Percentiles rank a stretch among this genome's conserved stretches.
phyloP scores from a whole-genome alignment of 768 basidiomycete genomes.

The Suillus americanus region DNA sequence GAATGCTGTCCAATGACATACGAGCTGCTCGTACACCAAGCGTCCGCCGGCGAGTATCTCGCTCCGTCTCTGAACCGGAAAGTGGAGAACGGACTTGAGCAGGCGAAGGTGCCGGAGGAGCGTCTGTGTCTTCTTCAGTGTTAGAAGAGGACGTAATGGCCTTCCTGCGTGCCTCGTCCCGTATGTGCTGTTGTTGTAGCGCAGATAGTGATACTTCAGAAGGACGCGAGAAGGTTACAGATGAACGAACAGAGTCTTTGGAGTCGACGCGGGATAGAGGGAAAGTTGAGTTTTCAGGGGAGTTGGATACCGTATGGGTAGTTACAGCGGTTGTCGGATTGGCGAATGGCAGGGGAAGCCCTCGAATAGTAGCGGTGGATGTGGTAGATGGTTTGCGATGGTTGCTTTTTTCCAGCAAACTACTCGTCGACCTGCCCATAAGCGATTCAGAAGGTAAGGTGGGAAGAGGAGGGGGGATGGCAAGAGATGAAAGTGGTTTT shows the following conservation, averaged over 20 bases:
- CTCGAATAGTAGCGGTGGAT: conserved; percentile 48
- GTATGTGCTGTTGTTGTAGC: conserved; percentile 52
- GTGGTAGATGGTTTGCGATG: conserved; percentile 45
- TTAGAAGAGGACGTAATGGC: conserved; percentile 31
- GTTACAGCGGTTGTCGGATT: conserved; percentile 69
- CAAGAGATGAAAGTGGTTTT: conserved; percentile 46
- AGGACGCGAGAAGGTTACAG: conserved; percentile 67
- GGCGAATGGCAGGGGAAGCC: conserved; percentile 48
- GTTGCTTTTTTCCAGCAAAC: conserved; percentile 23
- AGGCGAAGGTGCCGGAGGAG: conserved; percentile 12
- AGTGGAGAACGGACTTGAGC: conserved; percentile 29
- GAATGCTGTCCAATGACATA: conserved; percentile 42
- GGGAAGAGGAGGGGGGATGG: conserved; percentile 60
- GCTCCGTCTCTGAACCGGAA: conserved; percentile 53
- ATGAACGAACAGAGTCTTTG: conserved; percentile 41
- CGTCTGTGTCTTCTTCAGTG: conserved; percentile 21
- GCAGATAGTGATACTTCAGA: conserved; percentile 53
- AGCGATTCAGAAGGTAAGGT: conserved; percentile 58
- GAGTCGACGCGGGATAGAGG: conserved; percentile 49
- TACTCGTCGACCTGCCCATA: conserved; percentile 23
- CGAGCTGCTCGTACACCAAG: conserved; percentile 41
- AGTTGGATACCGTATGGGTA: conserved; percentile 58
- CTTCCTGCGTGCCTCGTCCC: conserved; percentile 37
- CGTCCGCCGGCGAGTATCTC: conserved; percentile 40
- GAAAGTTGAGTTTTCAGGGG: conserved; percentile 32